Percentiles rank a stretch among this genome's conserved stretches.
Conservation (phyloP, 2,329 filamentous ascomycete species). For the Pleochaeta shiraiana region DNA sequence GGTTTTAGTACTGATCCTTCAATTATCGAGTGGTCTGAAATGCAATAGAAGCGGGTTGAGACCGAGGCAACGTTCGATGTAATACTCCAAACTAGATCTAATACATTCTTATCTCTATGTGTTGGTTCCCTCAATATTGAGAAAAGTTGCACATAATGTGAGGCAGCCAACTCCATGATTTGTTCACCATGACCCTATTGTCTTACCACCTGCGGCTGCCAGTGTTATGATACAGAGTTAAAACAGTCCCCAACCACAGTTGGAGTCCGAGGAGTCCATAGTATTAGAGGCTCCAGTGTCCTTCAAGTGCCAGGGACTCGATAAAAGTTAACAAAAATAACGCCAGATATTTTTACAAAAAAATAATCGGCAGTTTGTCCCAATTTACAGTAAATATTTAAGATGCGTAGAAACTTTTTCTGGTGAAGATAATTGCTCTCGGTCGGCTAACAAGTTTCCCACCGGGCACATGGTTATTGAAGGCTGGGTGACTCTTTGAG, state of each 20-base stretch:
- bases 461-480: not conserved
- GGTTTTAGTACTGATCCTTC: not conserved
- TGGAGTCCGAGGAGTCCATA: not conserved
- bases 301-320: not conserved
- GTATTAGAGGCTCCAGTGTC: not conserved
- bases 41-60: not conserved
- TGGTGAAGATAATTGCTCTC: not conserved
- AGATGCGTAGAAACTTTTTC: not conserved
- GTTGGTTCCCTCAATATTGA: not conserved
- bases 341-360: not conserved
- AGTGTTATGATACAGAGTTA: not conserved
- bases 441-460: not conserved
- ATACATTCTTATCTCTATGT: not conserved
- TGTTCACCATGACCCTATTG: not conserved
- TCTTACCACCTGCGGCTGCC: not conserved
- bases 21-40: not conserved
- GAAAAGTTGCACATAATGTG: not conserved
- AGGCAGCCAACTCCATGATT: not conserved
- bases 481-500: not conserved
- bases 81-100: not conserved
- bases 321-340: not conserved
- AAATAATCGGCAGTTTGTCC: not conserved
- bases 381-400: not conserved
- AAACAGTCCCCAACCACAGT: not conserved
- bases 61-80: not conserved